phyloP scores from a whole-genome alignment of 2,329 filamentous ascomycete genomes.

The Tolypocladium pustulatum region DNA sequence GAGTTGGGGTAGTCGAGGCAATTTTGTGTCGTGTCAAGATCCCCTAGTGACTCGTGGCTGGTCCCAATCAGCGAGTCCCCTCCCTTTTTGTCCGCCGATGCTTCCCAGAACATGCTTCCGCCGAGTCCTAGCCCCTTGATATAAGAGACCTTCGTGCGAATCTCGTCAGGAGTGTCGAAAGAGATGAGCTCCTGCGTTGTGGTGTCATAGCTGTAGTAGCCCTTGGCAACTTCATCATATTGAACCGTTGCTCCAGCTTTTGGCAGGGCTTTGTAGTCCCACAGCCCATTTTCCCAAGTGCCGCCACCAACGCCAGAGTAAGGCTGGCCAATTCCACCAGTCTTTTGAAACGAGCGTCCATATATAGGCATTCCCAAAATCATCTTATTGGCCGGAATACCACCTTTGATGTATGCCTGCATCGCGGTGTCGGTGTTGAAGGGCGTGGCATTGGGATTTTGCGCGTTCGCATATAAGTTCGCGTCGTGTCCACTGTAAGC shows the following conservation, averaged over 20 bases:
- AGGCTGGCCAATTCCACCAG: slow-evolving; percentile 10
- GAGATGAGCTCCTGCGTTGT: slow-evolving; percentile 52
- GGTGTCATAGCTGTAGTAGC: slow-evolving; percentile 61
- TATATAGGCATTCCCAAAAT: slow-evolving; percentile 73
- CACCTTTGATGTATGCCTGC: slow-evolving; percentile 49
- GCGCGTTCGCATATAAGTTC: slow-evolving; percentile 50
- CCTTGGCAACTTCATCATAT: slow-evolving; percentile 46
- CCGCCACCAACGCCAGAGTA: slow-evolving; percentile 52
- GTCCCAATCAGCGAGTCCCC: slow-evolving; percentile 50
- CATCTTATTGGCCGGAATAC: slow-evolving; percentile 54
- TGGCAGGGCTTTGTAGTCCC: slow-evolving; percentile 72
- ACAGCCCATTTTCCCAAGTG: slow-evolving; percentile 62
- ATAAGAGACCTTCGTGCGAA: slow-evolving; percentile 52
- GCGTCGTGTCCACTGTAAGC: slow-evolving; percentile 53
- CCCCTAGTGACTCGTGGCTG: slow-evolving; percentile 25
- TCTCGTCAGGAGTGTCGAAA: slow-evolving; percentile 55
- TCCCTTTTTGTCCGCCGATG: slow-evolving; percentile 52
- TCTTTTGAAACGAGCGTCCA: slow-evolving; percentile 53
- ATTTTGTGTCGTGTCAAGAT: slow-evolving; percentile 35
- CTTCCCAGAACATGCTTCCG: slow-evolving; percentile 82
- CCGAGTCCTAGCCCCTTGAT: slow-evolving; percentile 52
- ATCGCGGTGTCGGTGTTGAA: slow-evolving; percentile 58
- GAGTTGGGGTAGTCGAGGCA: slow-evolving; percentile 39
- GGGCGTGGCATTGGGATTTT: slow-evolving; percentile 48
- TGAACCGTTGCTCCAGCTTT: slow-evolving; percentile 45